These are phyloP conservation scores for Cladophialophora exuberans DNA, from an alignment of 2,329 filamentous ascomycete genomes.

Conservation along the genomic window DNA sequence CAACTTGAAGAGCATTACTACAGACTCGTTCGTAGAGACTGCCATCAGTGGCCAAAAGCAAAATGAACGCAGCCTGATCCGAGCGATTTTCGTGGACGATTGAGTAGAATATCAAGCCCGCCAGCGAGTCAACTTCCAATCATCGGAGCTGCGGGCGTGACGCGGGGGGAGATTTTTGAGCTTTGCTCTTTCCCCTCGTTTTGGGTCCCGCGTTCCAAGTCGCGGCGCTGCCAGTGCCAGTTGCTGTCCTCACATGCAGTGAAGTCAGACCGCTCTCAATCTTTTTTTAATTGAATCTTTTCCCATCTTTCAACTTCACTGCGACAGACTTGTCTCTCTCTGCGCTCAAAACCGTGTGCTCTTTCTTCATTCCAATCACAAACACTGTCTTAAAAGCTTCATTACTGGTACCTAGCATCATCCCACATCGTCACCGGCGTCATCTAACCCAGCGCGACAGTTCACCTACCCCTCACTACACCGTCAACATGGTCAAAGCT, in stretches of 20 bases:
- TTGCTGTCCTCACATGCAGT: neutral
- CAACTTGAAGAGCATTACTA: constrained; percentile 3
- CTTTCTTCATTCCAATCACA: too few species aligned
- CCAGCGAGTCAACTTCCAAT: neutral
- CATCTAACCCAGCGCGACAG: constrained; percentile 7
- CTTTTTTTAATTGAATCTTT: constrained; percentile 14
- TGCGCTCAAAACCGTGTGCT: neutral
- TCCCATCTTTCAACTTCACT: neutral
- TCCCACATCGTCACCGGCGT: neutral
- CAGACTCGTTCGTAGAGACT: neutral
- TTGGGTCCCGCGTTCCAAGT: constrained; percentile 9
- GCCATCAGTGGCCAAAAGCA: neutral
- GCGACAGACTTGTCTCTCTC: neutral
- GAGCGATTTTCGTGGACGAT: constrained; percentile 18
- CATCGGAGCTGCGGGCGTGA: constrained; percentile 2
- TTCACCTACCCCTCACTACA: constrained; percentile 22
- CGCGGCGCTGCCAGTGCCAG: too few species aligned
- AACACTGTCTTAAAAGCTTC: neutral
- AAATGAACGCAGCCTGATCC: constrained; percentile 23
- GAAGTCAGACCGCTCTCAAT: constrained; percentile 22
- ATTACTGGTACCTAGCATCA: constrained; percentile 1
- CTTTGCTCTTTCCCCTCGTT: constrained; percentile 10
- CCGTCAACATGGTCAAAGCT: constrained; percentile 55
- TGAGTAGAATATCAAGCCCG: neutral
- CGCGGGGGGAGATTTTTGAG: neutral